Base-by-base conservation (phyloP, 2,329 filamentous ascomycete species). In the Exophiala calicioides region DNA sequence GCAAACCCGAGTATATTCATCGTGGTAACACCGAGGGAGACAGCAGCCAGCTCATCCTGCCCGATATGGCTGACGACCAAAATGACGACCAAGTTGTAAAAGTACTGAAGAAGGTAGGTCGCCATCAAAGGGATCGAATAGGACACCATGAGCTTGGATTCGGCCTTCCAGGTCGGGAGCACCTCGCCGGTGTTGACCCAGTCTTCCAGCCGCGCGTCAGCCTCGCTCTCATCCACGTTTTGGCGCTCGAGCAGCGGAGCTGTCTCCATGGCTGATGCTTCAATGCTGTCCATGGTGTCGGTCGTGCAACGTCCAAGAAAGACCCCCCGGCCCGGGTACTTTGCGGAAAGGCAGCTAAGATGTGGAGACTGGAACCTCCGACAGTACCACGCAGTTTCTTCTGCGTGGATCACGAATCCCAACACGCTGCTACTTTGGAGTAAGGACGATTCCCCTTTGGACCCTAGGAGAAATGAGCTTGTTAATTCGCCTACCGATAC, bases 41-140 rank as follows among this genome's bases (percentile, higher is more conserved):
- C 76, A 1, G 78, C 79, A 2, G 77, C 79, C 2, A 82, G 65
- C 58, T 81, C 77, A 15, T 81, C 67, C 52, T 75, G 84, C 39
- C 84, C 84, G 34, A 88, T 75, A 50, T 77, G 76, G 2, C 84
- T 82, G n/a, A 86, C 82, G 3, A 81, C 79, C 58, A 88, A 85
- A 52, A 88, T 79, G 58, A 80, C 82, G 0, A 82, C 76, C 26
- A 86, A 79, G 32, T 82, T 86, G 60, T 87, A 77, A 30, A 82
- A 86, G 61, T 87, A 87, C 63, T 88, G 84, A 27, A 88, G 69
- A 36, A 86, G 56, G 58, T 86, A 87, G 0, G 84, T 87, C 20
- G 80, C 57, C 20, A 85, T 75, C 27, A 87, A 68, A 1, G 86
- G 86, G 26, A 75, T 20, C 5, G 50, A 34, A 36, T 52, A 33